These are phyloP conservation scores for Cystobasidium pallidum DNA, from an alignment of 1,284 basidiomycete genomes.

Conservation along the genomic window DNA sequence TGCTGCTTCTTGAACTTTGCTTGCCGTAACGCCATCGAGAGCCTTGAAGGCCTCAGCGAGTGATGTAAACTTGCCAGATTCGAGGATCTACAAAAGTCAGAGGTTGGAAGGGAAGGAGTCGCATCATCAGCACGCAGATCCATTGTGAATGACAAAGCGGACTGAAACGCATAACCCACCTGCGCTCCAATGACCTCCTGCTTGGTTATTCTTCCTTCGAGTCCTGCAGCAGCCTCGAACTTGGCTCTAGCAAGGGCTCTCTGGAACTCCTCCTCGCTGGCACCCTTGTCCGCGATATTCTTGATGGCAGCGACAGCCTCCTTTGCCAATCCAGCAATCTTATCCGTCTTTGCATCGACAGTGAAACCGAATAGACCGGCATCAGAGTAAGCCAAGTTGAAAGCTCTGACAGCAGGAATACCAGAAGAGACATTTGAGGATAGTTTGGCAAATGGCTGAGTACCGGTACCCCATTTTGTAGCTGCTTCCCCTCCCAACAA, in stretches of 20 bases:
- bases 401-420: conserved; percentile 63
- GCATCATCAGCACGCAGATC: conserved; percentile 1
- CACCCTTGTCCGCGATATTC: conserved; percentile 60
- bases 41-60: conserved; percentile 53
- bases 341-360: conserved; percentile 69
- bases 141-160: too few relatives aligned
- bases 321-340: conserved; percentile 62
- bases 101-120: not conserved
- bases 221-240: conserved; percentile 71
- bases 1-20: conserved; percentile 52
- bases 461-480: conserved; percentile 80
- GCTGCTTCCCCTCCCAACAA: conserved; percentile 70
- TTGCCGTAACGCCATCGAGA: conserved; percentile 53
- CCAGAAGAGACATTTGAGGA: conserved; percentile 57
- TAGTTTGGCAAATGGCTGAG: conserved; percentile 67
- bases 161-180: conserved; percentile 33
- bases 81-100: conserved; percentile 44
- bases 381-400: conserved; percentile 85
- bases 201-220: conserved; percentile 63
- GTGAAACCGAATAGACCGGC: conserved; percentile 80
- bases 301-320: conserved; percentile 71
- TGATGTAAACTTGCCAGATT: conserved; percentile 56
- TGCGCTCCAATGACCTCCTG: conserved; percentile 50
- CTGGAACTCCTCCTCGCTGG: conserved; percentile 73
- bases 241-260: conserved; percentile 82